phyloP scores from a whole-genome alignment of 306 rosid species.

The Sicyos baderoa region DNA sequence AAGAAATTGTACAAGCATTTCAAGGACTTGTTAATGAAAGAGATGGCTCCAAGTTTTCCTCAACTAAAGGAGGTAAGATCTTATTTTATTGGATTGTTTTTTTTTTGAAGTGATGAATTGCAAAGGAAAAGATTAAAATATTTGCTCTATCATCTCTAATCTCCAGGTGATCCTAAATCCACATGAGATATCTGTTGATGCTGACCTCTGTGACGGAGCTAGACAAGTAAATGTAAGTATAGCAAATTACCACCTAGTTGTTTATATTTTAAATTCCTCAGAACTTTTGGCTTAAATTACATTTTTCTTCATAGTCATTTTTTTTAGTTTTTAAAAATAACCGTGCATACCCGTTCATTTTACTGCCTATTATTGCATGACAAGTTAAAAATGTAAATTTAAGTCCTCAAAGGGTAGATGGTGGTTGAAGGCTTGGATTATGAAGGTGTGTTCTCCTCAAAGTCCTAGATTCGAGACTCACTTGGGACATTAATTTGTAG shows the following conservation, averaged over 20 bases:
- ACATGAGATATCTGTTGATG: neutral
- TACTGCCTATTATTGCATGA: no score
- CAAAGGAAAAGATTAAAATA: neutral
- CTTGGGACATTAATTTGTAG: no score
- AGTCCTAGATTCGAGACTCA: no score
- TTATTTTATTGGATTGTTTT: neutral
- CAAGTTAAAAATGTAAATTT: no score
- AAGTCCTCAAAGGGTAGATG: no score
- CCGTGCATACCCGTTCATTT: no score
- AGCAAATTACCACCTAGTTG: neutral
- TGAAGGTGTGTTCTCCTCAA: no score
- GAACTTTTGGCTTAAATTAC: no score
- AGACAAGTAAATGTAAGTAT: neutral
- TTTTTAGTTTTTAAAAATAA: no score
- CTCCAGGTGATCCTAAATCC: neutral
- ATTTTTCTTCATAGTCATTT: no score
- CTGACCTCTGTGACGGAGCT: neutral
- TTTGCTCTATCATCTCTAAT: neutral
- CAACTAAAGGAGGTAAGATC: slow-evolving; percentile 9
- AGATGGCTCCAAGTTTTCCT: slow-evolving; percentile 9
- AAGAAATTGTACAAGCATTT: slow-evolving; percentile 3
- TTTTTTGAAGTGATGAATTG: neutral
- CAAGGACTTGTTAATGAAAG: neutral
- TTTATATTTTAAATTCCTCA: no score
- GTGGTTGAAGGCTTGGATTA: no score